These are phyloP conservation scores for Penicillium concentricum DNA, from an alignment of 2,329 filamentous ascomycete species.

Conservation along the genomic window DNA sequence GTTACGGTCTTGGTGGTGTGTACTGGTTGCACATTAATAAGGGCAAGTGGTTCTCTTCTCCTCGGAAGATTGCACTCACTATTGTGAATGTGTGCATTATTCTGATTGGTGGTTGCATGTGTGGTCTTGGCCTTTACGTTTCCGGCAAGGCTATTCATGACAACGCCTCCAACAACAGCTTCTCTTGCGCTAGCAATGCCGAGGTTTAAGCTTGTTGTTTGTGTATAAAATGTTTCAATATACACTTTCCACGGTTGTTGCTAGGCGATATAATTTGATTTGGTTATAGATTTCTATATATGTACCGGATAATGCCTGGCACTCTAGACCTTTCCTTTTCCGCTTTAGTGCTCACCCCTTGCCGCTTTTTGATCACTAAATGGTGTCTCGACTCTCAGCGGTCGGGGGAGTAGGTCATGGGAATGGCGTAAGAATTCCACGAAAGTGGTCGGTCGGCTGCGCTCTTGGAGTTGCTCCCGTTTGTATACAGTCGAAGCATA, in stretches of 20 bases:
- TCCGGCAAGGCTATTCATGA: slow-evolving; percentile 22
- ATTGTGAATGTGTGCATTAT: slow-evolving; percentile 48
- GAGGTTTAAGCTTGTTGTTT: slow-evolving; percentile 4
- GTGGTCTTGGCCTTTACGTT: slow-evolving; percentile 28
- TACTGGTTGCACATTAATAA: slow-evolving; percentile 52
- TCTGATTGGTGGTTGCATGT: slow-evolving; percentile 29
- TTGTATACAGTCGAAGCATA: too few relatives aligned
- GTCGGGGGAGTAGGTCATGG: too few relatives aligned
- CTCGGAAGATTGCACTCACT: slow-evolving; percentile 46
- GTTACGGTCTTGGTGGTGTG: slow-evolving; percentile 42
- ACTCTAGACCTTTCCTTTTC: too few relatives aligned
- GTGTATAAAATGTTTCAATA: not conserved
- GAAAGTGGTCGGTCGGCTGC: too few relatives aligned
- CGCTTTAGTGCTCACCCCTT: too few relatives aligned
- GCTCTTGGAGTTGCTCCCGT: too few relatives aligned
- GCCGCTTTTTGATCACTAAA: too few relatives aligned
- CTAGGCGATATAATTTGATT: not conserved
- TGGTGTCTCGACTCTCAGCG: too few relatives aligned
- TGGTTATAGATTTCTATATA: not conserved
- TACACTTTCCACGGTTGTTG: not conserved
- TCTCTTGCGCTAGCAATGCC: slow-evolving; percentile 40
- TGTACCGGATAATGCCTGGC: too few relatives aligned
- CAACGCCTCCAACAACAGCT: slow-evolving; percentile 35
- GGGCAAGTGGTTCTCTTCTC: slow-evolving; percentile 41
- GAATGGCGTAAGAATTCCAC: too few relatives aligned